Evolutionary conservation across 148 eudicot genomes (phyloP), one percentile per base, ranked within the genome.

Genomic region (Cornus florida): DNA sequence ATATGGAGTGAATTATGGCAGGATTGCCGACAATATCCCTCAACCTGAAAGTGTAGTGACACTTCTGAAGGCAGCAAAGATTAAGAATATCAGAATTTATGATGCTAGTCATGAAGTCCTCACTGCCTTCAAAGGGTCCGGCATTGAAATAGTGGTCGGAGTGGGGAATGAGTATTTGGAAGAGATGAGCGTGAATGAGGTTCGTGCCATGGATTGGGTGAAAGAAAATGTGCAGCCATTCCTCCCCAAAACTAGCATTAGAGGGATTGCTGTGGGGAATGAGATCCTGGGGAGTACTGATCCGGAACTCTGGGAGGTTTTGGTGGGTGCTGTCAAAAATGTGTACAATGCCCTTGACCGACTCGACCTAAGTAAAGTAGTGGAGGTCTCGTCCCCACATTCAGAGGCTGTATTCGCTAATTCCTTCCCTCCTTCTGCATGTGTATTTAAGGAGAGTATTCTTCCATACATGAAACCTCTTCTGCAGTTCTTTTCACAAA

Each of bases 181-280:
- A 79, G 92, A 91, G 70, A 85, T 94, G 10, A 89, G 93, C 22
- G 87, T 87, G 28, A 90, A 80, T 53, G 81, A 86, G 38, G 86
- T 79, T 7, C 88, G 86, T 6, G 97, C 97, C 20, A 53, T 89
- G 19, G 81, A 82, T 35, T 94, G 98, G 98, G 86, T 94, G 3
- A 91, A 94, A 72, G 79, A 85, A n/a, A 92, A 94, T 14, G 95
- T 94, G 7, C 74, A 90, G 41, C 88, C 95, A 0, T 94, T 72
- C 78, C 77, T 88, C 9, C 95, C 93, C 0, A 84, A 83, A 1
- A 91, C 95, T 13, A 69, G 74, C 41, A 89, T 92, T 41, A 78
- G 79, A 1, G 98, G 98, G 2, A 90, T 94, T 10, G 95, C 98
- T 0, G 93, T 92, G 0, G 98, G 98, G 8, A 94, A 94, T 24